Evolutionary conservation across 345 rosid genomes (phyloP).

Genomic region (Aquilaria yunnanensis): DNA sequence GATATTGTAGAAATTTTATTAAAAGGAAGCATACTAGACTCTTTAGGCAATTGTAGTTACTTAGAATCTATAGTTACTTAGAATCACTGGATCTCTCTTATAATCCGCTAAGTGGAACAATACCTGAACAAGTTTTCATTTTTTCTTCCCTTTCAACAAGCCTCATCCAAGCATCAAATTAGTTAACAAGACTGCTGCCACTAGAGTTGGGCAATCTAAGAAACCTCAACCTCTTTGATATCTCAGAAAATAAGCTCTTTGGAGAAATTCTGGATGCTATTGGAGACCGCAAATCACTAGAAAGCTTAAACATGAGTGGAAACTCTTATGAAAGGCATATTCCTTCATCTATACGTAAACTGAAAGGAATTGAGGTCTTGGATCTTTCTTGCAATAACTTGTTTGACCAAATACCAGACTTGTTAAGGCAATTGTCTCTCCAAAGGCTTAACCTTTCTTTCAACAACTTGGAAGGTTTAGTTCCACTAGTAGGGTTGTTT

Average conservation of each 20-base stretch:
- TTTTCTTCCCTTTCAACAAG: not conserved
- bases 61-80: not conserved
- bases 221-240: not conserved
- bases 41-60: conserved; percentile 4
- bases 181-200: conserved; percentile 3
- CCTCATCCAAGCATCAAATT: not conserved
- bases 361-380: conserved; percentile 12
- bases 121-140: conserved; percentile 8
- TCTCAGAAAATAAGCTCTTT: conserved; percentile 12
- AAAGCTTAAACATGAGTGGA: not conserved
- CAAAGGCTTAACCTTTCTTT: conserved; percentile 14
- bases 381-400: conserved; percentile 18
- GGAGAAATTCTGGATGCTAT: conserved; percentile 14
- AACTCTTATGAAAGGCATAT: conserved; percentile 11
- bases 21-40: conserved; percentile 17
- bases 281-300: conserved; percentile 10
- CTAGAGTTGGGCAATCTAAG: conserved; percentile 3
- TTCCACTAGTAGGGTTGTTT: conserved; percentile 14
- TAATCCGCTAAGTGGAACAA: conserved; percentile 13
- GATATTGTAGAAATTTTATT: conserved; percentile 3
- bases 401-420: conserved; percentile 15
- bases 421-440: not conserved
- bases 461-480: conserved; percentile 16
- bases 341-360: conserved; percentile 13
- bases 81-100: not conserved